Conservation (phyloP, 1,284 basidiomycete genomes). For the Ceratobasidium sp. region DNA sequence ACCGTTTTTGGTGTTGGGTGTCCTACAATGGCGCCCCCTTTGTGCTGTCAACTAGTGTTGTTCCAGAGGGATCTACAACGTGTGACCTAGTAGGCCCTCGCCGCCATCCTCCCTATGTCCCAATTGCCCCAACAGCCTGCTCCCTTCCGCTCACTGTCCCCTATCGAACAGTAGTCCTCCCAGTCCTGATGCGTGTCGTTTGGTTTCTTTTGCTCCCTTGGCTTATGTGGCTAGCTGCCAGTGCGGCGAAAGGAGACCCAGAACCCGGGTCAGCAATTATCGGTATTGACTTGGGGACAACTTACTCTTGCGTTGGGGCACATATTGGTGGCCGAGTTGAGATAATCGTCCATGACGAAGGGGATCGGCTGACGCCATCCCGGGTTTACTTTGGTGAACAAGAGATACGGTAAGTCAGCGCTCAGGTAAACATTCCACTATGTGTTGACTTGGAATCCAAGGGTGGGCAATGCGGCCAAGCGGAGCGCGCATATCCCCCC, state of each 20-base stretch:
- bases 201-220: background rate
- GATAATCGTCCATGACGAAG: background rate
- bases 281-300: conserved; percentile 89
- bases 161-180: background rate
- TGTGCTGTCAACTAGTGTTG: background rate
- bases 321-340: background rate
- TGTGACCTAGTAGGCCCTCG: background rate
- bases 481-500: background rate
- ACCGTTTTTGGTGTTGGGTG: background rate
- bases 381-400: background rate
- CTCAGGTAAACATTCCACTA: background rate
- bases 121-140: background rate
- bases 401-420: background rate
- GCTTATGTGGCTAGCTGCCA: background rate
- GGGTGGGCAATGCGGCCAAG: background rate
- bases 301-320: background rate
- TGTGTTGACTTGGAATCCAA: background rate
- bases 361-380: background rate
- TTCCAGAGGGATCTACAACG: background rate
- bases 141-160: background rate
- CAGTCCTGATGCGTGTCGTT: background rate
- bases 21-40: background rate
- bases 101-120: background rate
- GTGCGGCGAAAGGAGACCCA: background rate
- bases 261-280: conserved; percentile 72